These are phyloP conservation scores for Taphrina flavorubra DNA, from an alignment of 1,139 yeast species.

Conservation along the genomic window DNA sequence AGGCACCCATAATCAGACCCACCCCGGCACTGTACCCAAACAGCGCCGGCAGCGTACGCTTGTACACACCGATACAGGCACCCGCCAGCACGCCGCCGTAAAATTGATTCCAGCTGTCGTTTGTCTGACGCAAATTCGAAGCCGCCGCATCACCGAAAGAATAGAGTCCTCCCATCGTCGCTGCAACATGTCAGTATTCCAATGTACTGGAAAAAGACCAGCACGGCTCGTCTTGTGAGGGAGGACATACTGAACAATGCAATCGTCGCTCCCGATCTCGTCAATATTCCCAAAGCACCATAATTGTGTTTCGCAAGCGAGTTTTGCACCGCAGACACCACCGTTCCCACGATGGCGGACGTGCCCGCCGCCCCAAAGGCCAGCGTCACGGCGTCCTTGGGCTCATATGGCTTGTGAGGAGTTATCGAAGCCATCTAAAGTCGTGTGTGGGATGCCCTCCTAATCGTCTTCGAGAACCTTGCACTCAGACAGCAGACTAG, in stretches of 20 bases:
- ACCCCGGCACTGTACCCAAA: conserved; percentile 56
- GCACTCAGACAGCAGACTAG: too few species aligned
- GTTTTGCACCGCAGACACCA: conserved; percentile 55
- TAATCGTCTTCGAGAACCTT: too few species aligned
- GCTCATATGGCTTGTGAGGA: conserved; percentile 38
- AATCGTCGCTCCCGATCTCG: conserved; percentile 50
- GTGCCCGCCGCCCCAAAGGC: conserved; percentile 55
- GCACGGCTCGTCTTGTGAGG: not conserved
- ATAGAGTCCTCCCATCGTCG: conserved; percentile 55
- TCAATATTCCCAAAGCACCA: conserved; percentile 48
- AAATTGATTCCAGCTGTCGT: conserved; percentile 58
- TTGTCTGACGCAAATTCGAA: conserved; percentile 56
- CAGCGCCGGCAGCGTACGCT: conserved; percentile 55
- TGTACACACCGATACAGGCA: conserved; percentile 54
- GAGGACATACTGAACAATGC: conserved; percentile 40
- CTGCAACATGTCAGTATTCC: conserved; percentile 38
- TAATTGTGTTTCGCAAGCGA: conserved; percentile 49
- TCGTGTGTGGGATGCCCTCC: too few species aligned
- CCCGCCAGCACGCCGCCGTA: conserved; percentile 62
- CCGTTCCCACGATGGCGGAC: conserved; percentile 55
- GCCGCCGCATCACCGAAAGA: conserved; percentile 54
- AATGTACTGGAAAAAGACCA: not conserved
- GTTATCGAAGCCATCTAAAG: conserved; percentile 35
- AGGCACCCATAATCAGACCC: conserved; percentile 54
- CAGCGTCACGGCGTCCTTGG: conserved; percentile 55